Evolutionary conservation across 73 alveolate genomes (phyloP).

Genomic region (Paramecium bursaria): DNA sequence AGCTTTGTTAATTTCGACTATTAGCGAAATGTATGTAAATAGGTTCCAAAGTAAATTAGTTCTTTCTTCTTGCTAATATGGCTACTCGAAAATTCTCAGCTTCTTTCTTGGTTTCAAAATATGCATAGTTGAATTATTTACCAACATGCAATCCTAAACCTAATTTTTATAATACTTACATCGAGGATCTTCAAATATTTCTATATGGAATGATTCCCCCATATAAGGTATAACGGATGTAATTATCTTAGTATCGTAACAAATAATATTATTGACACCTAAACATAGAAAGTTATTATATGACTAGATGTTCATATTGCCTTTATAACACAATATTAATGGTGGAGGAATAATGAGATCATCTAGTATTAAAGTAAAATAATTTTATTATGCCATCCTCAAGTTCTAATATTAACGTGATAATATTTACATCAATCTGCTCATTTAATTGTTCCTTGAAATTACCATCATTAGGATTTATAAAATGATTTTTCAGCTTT

Average conservation of each 20-base stretch:
- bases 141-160: conserved; percentile 64
- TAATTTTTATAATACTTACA: too few relatives aligned
- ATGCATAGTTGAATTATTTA: conserved; percentile 3
- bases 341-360: conserved; percentile 49
- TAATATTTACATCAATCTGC: background rate
- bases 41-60: conserved; percentile 2
- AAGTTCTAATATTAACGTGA: background rate
- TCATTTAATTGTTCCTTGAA: conserved; percentile 24
- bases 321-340: conserved; percentile 16
- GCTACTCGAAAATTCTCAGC: conserved; percentile 3
- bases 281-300: conserved; percentile 2
- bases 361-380: conserved; percentile 35
- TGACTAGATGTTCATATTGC: too few relatives aligned
- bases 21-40: conserved; percentile 53
- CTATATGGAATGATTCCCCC: conserved; percentile 35
- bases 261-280: conserved; percentile 41
- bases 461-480: conserved; percentile 49
- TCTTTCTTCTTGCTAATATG: conserved; percentile 12
- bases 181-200: background rate
- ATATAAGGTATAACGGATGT: conserved; percentile 29
- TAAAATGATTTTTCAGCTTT: conserved; percentile 38
- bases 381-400: conserved; percentile 10
- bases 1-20: conserved; percentile 9
- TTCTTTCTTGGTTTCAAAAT: conserved; percentile 32
- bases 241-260: background rate